Percentiles rank a stretch among this genome's conserved stretches.
These are phyloP conservation scores for Penicillium cinerascens DNA, from an alignment of 495 filamentous ascomycete genomes.

Conservation along the genomic window DNA sequence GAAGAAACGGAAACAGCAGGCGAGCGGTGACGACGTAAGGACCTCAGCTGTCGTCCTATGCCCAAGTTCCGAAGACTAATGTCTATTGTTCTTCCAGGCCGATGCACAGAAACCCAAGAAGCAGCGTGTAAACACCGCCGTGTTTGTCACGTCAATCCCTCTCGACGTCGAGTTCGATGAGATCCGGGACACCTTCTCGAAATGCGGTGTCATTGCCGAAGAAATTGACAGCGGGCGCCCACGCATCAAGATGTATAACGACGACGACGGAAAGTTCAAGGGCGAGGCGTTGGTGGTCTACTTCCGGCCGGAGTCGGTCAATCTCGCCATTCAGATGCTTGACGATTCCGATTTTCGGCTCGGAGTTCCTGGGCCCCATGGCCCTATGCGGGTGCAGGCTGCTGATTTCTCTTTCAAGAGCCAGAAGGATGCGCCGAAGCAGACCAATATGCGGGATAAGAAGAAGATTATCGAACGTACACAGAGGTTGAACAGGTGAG, in stretches of 20 bases:
- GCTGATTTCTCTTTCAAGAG: slow-evolving; percentile 90
- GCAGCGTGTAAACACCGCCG: slow-evolving; percentile 76
- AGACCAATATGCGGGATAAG: slow-evolving; percentile 58
- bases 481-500: slow-evolving; percentile 72
- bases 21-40: slow-evolving; percentile 53
- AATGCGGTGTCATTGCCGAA: slow-evolving; percentile 90
- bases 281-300: slow-evolving; percentile 92
- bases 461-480: slow-evolving; percentile 85
- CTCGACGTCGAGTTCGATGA: slow-evolving; percentile 73
- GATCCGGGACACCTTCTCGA: slow-evolving; percentile 75
- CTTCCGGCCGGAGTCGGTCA: slow-evolving; percentile 87
- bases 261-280: slow-evolving; percentile 80
- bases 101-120: slow-evolving; percentile 55
- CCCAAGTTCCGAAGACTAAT: neutral
- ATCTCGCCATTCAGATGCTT: slow-evolving; percentile 83
- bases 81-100: slow-evolving; percentile 14
- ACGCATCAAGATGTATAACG: slow-evolving; percentile 89
- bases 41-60: neutral
- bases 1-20: slow-evolving; percentile 65
- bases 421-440: slow-evolving; percentile 55
- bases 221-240: slow-evolving; percentile 81
- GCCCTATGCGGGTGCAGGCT: slow-evolving; percentile 73
- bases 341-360: slow-evolving; percentile 86
- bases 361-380: slow-evolving; percentile 48
- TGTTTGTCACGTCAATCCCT: slow-evolving; percentile 87